Base-by-base conservation (phyloP, 345 rosid genomes). In the Boechera stricta region DNA sequence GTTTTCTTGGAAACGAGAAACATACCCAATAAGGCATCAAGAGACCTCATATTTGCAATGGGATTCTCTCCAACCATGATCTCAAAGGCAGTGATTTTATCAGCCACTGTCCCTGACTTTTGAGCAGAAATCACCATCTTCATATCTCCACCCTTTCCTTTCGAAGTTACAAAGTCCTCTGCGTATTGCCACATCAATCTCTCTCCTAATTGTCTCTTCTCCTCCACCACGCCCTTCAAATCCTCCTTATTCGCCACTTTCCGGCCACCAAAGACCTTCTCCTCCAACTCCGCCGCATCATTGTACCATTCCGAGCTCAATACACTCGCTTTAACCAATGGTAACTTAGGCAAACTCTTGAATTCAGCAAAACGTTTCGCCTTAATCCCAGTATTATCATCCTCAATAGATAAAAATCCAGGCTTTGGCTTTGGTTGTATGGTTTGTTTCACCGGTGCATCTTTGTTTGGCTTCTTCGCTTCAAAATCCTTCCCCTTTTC, bases 61-160 rank as follows among this genome's bases (percentile, higher is more conserved):
- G 98, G 92, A 63, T 95, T 95, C 82, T 92, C 97, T 39, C 93
- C 99, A 28, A 92, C 86, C 83, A 91, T 84, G 33, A 91, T 87
- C 31, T 96, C 88, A 82, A 91, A 95, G 0, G 98, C 96, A 21
- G 98, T 87, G 51, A 95, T 94, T 78, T 91, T 92, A 84, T 95
- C 99, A 56, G 96, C 84, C 2, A 89, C 97, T 12, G 99, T 95
- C 60, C 99, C 98, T 4, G 99, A 88, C 85, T 94, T 86, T 77
- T 92, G 98, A 3, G 96, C 91, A n/a, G 94, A 86, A 16, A 78
- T 69, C 10, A 92, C 78, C 98, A 89, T 91, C 85, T 92, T 95
- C 84, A 92, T 87, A 56, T 92, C 98, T 57, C 94, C 94, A 41
- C 72, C 83, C 65, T 87, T 86, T 68, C 97, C 98, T 78, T 90